Evolutionary conservation across 768 basidiomycete species (phyloP), one percentile per base, ranked within the genome.

Genomic region (Tephrocybe sp.): DNA sequence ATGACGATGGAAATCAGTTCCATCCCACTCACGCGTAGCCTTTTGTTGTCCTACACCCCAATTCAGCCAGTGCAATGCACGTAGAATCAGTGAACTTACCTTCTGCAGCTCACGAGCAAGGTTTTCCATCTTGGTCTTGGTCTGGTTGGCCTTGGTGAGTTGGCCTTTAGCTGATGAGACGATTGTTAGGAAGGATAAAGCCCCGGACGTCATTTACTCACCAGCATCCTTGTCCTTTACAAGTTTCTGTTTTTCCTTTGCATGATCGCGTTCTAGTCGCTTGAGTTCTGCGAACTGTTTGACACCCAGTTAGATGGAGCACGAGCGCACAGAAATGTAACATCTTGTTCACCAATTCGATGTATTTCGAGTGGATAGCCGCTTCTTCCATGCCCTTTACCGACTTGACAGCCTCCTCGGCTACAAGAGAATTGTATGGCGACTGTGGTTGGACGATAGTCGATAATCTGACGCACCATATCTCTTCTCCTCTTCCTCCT

Each of bases 211-310:
- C n/a, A 54, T 33, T 28, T 25, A 23, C 37, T 67, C 71, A 90
- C 90, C 89, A 57, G 89, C 83, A 70, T 93, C 92, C 73, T 93
- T 93, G 75, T 94, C 92, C 72, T 93, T 93, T 43, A 81, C 76
- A 25, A 93, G 75, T 63, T 93, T 93, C 73, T 93, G 91, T 68
- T 90, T 93, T 75, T 93, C 92, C 71, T 90, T 93, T 34, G 90
- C 85, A 62, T 93, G 88, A 64, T 93, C 91, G 57, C 92, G 81
- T 69, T 94, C 92, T 63, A 90, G 68, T 45, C 89, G 80, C 66
- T 93, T 93, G 66, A 91, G 73, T 68, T 93, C 91, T 61, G 90
- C 89, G 68, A 93, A 94, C 91, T 94, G 61, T 20, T 62, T 42
- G 58, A 63, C 46, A 53, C 51, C 50, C 50, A 56, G 51, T 61